These are phyloP conservation scores for Phialophora verrucosa DNA, from an alignment of 2,329 filamentous ascomycete species.

Conservation along the genomic window DNA sequence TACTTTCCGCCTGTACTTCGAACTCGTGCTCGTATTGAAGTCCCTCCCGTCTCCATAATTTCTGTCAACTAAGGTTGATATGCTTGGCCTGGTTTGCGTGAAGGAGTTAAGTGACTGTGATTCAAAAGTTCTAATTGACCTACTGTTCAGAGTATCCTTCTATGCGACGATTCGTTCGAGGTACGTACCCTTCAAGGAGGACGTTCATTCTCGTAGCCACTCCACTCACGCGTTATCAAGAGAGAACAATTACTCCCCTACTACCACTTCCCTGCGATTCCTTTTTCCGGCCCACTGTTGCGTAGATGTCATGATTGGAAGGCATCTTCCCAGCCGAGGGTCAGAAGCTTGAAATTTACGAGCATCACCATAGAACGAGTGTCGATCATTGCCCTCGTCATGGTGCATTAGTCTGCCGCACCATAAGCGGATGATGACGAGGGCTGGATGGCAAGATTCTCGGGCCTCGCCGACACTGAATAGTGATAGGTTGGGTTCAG, in stretches of 20 bases:
- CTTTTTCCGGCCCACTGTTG: background rate
- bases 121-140: too few species aligned
- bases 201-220: too few species aligned
- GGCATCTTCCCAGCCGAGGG: background rate
- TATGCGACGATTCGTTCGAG: too few species aligned
- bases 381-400: conserved; percentile 4
- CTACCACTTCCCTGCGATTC: background rate
- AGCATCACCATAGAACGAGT: background rate
- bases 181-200: too few species aligned
- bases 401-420: conserved; percentile 1
- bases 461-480: background rate
- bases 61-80: too few species aligned
- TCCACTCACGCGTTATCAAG: too few species aligned
- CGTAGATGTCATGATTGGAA: background rate
- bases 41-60: too few species aligned
- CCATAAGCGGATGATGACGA: background rate
- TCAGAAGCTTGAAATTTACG: background rate
- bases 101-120: too few species aligned
- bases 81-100: too few species aligned
- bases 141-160: too few species aligned
- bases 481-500: background rate
- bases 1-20: background rate
- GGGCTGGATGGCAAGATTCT: conserved; percentile 6
- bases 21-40: too few species aligned
- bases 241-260: too few species aligned